phyloP scores from a whole-genome alignment of 2,329 filamentous ascomycete species.

The Phaeosphaeria sp. region DNA sequence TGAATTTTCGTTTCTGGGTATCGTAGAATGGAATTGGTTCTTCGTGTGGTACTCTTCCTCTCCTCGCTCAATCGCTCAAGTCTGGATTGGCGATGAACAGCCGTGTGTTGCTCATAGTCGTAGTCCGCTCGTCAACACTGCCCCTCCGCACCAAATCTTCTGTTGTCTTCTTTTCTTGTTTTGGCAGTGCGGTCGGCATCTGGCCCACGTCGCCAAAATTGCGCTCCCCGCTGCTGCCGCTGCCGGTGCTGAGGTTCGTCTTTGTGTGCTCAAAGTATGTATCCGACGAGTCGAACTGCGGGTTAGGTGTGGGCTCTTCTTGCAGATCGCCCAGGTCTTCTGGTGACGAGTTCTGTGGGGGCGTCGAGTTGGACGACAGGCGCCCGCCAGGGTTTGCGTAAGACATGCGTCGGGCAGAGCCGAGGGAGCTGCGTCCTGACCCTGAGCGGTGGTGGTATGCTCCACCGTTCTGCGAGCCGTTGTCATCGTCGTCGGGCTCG shows the following conservation, averaged over 20 bases:
- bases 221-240: constrained; percentile 53
- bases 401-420: constrained; percentile 48
- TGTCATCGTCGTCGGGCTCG: constrained; percentile 82
- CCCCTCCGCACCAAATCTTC: constrained; percentile 78
- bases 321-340: constrained; percentile 49
- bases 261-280: constrained; percentile 55
- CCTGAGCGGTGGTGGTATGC: constrained; percentile 72
- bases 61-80: constrained; percentile 53
- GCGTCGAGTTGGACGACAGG: constrained; percentile 61
- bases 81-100: constrained; percentile 90
- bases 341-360: constrained; percentile 54
- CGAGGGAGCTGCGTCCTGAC: constrained; percentile 73
- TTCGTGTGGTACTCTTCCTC: neutral
- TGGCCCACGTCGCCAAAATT: constrained; percentile 63
- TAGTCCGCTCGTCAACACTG: constrained; percentile 83
- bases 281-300: constrained; percentile 38
- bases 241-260: constrained; percentile 52
- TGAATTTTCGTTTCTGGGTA: constrained; percentile 34
- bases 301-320: constrained; percentile 56
- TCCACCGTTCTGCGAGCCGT: constrained; percentile 46
- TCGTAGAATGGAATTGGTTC: constrained; percentile 30
- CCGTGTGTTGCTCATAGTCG: constrained; percentile 71
- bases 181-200: constrained; percentile 52
- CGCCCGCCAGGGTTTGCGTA: constrained; percentile 52
- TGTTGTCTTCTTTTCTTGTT: constrained; percentile 62